These are phyloP conservation scores for Scytalidium lignicola DNA, from an alignment of 2,329 filamentous ascomycete genomes.

Conservation along the genomic window DNA sequence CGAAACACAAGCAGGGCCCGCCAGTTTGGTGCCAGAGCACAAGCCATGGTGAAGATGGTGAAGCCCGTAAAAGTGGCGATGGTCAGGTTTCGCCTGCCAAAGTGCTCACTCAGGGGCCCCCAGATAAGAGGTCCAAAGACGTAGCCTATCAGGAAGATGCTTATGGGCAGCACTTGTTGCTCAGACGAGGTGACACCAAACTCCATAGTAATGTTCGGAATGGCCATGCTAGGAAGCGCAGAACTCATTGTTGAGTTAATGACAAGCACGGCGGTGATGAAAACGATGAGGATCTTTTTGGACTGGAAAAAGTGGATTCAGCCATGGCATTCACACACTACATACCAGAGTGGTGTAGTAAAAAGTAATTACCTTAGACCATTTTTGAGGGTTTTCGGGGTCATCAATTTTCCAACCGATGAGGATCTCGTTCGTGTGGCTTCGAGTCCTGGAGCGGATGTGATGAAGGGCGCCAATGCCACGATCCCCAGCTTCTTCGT, in stretches of 20 bases:
- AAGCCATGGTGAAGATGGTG: conserved; percentile 48
- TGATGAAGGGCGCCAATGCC: too few species aligned
- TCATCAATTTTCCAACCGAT: conserved; percentile 24
- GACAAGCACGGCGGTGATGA: conserved; percentile 53
- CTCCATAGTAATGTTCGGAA: conserved; percentile 50
- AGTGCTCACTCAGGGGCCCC: conserved; percentile 60
- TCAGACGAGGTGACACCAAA: conserved; percentile 47
- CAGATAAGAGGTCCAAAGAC: conserved; percentile 49
- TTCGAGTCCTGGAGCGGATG: too few species aligned
- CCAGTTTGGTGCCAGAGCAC: conserved; percentile 49
- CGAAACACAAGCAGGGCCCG: conserved; percentile 49
- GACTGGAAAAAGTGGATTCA: too few species aligned
- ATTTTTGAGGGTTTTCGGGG: conserved; percentile 27
- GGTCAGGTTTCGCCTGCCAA: conserved; percentile 46
- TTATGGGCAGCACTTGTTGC: conserved; percentile 49
- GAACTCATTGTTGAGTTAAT: conserved; percentile 65
- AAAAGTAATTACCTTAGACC: conserved; percentile 19
- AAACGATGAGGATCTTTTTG: conserved; percentile 50
- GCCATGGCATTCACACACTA: too few species aligned
- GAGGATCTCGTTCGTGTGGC: not conserved
- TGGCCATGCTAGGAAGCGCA: conserved; percentile 58
- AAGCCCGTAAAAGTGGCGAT: conserved; percentile 43
- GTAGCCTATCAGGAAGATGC: conserved; percentile 57
- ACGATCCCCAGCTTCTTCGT: too few species aligned
- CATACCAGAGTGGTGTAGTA: too few species aligned